Evolutionary conservation across 345 rosid genomes (phyloP).

Genomic region (Arabis alpina): DNA sequence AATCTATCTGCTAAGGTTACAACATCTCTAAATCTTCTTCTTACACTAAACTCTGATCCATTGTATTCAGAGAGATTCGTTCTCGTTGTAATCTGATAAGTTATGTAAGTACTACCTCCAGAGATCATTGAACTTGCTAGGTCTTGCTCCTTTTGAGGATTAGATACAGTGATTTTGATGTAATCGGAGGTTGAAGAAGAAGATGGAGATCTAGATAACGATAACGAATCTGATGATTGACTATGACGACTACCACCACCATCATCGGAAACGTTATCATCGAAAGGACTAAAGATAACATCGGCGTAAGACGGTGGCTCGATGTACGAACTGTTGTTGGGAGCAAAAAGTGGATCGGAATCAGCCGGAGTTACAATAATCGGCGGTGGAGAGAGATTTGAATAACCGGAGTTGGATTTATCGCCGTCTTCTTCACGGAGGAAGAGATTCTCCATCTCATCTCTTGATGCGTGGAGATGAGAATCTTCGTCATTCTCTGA

Average conservation of each 20-base stretch:
- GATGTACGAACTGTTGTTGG: conserved; percentile 61
- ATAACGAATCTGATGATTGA: conserved; percentile 49
- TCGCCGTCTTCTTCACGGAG: conserved; percentile 48
- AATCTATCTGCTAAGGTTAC: conserved; percentile 83
- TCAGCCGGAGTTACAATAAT: conserved; percentile 54
- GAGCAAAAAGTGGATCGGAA: conserved; percentile 74
- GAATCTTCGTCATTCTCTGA: conserved; percentile 69
- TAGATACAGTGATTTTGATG: conserved; percentile 81
- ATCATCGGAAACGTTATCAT: conserved; percentile 66
- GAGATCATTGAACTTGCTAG: conserved; percentile 70
- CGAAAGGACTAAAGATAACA: conserved; percentile 80
- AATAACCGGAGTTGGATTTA: conserved; percentile 52
- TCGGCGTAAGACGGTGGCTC: conserved; percentile 95
- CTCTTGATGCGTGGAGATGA: conserved; percentile 55
- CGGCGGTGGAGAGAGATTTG: conserved; percentile 59
- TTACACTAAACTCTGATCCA: conserved; percentile 68
- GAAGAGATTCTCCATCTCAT: conserved; percentile 74
- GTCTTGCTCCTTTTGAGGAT: conserved; percentile 85
- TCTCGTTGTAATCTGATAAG: conserved; percentile 81
- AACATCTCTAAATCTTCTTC: conserved; percentile 83
- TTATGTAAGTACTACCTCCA: conserved; percentile 70
- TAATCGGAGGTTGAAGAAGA: conserved; percentile 54
- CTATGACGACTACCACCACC: conserved; percentile 45
- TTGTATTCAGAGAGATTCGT: conserved; percentile 72
- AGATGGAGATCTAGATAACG: conserved; percentile 67